phyloP scores from a whole-genome alignment of 2,329 filamentous ascomycete genomes.

The Alternaria rosae region DNA sequence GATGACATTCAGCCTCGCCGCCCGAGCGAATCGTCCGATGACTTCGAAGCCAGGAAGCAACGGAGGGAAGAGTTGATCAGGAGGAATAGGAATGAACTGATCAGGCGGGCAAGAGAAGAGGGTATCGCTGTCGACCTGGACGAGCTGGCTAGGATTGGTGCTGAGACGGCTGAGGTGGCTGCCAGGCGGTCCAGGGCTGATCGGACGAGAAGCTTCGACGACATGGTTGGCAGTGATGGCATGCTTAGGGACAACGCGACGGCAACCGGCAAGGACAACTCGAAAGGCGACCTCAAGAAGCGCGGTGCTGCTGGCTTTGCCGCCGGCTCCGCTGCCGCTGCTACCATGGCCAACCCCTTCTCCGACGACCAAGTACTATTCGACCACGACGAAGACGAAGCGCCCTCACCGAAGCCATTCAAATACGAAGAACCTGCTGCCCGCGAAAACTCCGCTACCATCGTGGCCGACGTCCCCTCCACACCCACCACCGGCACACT shows the following conservation, averaged over 20 bases:
- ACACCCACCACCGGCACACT: conserved; percentile 28
- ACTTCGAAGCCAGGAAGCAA: conserved; percentile 41
- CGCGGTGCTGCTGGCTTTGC: conserved; percentile 49
- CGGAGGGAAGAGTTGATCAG: conserved; percentile 44
- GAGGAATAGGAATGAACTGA: conserved; percentile 47
- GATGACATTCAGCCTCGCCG: conserved; percentile 63
- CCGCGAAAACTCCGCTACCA: conserved; percentile 42
- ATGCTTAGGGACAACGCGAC: conserved; percentile 42
- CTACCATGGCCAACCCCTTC: conserved; percentile 54
- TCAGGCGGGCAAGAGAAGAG: conserved; percentile 47
- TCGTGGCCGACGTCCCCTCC: conserved; percentile 24
- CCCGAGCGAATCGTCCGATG: conserved; percentile 42
- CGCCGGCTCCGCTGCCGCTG: conserved; percentile 48
- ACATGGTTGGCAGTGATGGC: conserved; percentile 51
- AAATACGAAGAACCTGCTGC: conserved; percentile 33
- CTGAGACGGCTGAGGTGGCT: conserved; percentile 33
- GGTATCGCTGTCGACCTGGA: conserved; percentile 53
- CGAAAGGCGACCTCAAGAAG: conserved; percentile 30
- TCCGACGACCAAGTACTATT: conserved; percentile 54
- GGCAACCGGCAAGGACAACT: conserved; percentile 32
- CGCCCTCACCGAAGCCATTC: conserved; percentile 38
- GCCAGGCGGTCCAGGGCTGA: conserved; percentile 25
- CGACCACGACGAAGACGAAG: conserved; percentile 47
- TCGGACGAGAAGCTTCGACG: conserved; percentile 48
- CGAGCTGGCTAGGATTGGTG: conserved; percentile 47